These are phyloP conservation scores for Sporothrix pseudoabietina DNA, from an alignment of 2,329 filamentous ascomycete species.

Conservation along the genomic window DNA sequence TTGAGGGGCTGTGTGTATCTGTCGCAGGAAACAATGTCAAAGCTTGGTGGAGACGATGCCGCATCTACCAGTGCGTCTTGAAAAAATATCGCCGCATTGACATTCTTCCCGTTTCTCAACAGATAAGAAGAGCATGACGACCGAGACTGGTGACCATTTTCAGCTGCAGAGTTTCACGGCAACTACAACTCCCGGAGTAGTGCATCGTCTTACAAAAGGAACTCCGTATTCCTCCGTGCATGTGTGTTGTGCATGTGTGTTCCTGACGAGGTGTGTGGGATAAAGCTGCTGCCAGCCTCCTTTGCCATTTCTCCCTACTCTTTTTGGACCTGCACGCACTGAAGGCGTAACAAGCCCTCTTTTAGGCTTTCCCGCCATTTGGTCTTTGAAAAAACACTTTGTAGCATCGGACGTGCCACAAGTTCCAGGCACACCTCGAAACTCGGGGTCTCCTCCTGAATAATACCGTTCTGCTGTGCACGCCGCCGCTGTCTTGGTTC, in stretches of 20 bases:
- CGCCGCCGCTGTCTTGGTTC: constrained; percentile 8
- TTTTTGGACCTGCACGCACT: not conserved
- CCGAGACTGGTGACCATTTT: not conserved
- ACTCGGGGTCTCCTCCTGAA: not conserved
- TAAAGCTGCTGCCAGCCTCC: not conserved
- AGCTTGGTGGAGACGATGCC: not conserved
- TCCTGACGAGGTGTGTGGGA: not conserved
- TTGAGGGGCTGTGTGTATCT: not conserved
- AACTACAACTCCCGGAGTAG: not conserved
- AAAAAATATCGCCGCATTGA: not conserved
- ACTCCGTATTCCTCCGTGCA: not conserved
- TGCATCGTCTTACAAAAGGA: not conserved
- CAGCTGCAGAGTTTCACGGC: not conserved
- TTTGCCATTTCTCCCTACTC: not conserved
- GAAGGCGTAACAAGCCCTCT: not conserved
- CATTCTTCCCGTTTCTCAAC: not conserved
- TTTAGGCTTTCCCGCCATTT: not conserved
- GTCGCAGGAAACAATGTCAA: not conserved
- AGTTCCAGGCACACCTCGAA: not conserved
- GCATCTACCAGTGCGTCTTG: not conserved
- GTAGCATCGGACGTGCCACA: not conserved
- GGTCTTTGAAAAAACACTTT: not conserved
- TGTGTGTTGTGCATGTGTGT: not conserved
- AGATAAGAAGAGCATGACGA: not conserved
- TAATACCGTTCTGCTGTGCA: not conserved